A percentile compares a stretch with the other conserved stretches of the same genome.
These are phyloP conservation scores for Pichia sp. DNA, from an alignment of 1,139 yeast genomes.

Conservation along the genomic window DNA sequence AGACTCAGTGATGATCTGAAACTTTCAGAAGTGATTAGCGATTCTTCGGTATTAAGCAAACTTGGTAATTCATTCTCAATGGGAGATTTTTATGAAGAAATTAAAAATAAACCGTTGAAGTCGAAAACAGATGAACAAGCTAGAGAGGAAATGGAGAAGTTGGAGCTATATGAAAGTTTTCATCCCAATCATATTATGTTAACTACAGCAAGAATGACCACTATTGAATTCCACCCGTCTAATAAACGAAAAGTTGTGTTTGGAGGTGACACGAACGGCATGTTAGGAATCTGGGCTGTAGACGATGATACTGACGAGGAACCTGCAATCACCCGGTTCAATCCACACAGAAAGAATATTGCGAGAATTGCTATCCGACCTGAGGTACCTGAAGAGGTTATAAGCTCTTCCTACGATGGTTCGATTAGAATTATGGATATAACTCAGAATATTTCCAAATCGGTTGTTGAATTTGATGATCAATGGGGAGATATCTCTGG, in stretches of 20 bases:
- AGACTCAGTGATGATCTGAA: constrained; percentile 57
- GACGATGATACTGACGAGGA: constrained; percentile 34
- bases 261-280: constrained; percentile 85
- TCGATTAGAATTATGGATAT: constrained; percentile 69
- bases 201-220: constrained; percentile 65
- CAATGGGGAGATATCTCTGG: constrained; percentile 48
- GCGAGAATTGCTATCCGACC: constrained; percentile 47
- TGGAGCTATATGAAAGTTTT: constrained; percentile 46
- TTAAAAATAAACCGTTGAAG: constrained; percentile 29
- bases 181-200: constrained; percentile 68
- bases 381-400: constrained; percentile 44
- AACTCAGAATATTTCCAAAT: constrained; percentile 49
- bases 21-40: constrained; percentile 46
- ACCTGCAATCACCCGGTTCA: constrained; percentile 58
- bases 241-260: constrained; percentile 52
- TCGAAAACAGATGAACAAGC: constrained; percentile 38
- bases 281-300: constrained; percentile 85
- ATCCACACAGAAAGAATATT: constrained; percentile 70
- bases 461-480: constrained; percentile 47
- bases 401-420: constrained; percentile 81
- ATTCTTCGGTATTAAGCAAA: constrained; percentile 23
- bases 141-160: constrained; percentile 45
- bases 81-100: constrained; percentile 67
- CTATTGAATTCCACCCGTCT: constrained; percentile 72
- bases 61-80: constrained; percentile 56